A percentile compares a stretch with the other conserved stretches of the same genome.
Conservation (phyloP, 1,284 basidiomycete species). For the Bondarzewia mesenterica region DNA sequence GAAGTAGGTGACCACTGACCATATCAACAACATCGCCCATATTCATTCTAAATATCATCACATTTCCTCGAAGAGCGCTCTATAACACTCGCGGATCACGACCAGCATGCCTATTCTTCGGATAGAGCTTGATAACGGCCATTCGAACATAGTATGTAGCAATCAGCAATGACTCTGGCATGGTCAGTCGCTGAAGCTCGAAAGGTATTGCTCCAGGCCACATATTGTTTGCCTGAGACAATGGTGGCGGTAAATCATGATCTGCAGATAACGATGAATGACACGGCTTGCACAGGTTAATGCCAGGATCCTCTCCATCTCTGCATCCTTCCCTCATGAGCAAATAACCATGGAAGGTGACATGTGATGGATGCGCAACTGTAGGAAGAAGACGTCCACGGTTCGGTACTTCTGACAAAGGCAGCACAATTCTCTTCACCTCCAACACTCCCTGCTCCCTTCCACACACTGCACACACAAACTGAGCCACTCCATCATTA, state of each 20-base stretch:
- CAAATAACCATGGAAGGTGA: not conserved
- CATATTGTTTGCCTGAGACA: constrained; percentile 19
- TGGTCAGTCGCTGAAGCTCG: constrained; percentile 15
- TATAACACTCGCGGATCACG: constrained; percentile 4
- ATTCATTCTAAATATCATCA: constrained; percentile 23
- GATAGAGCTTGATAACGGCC: constrained; percentile 24
- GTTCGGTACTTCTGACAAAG: not conserved
- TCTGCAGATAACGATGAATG: constrained; percentile 4
- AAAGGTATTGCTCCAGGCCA: constrained; percentile 20
- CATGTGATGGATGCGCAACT: not conserved
- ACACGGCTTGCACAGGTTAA: not conserved
- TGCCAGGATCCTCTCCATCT: not conserved
- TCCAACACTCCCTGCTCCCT: not conserved
- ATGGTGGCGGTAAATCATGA: constrained; percentile 12
- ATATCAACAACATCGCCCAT: constrained; percentile 18
- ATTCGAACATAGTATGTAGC: constrained; percentile 20
- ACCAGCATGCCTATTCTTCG: constrained; percentile 8
- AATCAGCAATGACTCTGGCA: constrained; percentile 21
- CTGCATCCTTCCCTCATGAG: constrained; percentile 3
- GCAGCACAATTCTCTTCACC: not conserved
- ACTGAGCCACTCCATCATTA: not conserved
- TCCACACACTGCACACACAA: not conserved
- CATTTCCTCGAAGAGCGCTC: constrained; percentile 26
- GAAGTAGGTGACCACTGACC: constrained; percentile 25
- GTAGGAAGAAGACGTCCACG: not conserved